Evolutionary conservation across 179 eudicot genomes (phyloP), one percentile per base, ranked within the genome.

Genomic region (Gypsophila paniculata): DNA sequence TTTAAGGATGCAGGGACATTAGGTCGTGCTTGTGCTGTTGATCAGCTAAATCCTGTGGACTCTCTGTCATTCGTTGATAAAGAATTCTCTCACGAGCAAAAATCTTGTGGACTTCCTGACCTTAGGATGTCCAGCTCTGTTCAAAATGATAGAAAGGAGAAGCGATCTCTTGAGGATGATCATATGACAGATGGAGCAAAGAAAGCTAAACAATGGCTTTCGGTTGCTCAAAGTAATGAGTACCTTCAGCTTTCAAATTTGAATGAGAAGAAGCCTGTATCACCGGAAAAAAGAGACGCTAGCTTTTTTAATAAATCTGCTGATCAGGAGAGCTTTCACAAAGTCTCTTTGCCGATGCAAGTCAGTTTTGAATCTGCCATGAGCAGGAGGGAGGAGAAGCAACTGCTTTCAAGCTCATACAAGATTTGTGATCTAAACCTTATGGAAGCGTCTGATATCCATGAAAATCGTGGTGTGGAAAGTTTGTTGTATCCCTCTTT

Each of bases 401-500:
- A 92, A 73, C 80, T 90, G 48, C 84, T 88, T 68, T 87, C 95
- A 12, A 72, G 82, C 69, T 90, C 97, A 15, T 94, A 88, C 70
- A 94, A 88, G 84, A 90, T 87, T 68, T 91, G 89, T 68, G 99
- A 94, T 83, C 96, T 91, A 73, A 94, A 94, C 80, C 88, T 88
- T 38, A 79, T 87, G 85, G 92, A 84, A 74, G 84, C 77, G 67
- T 81, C 90, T 77, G 93, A 93, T 46, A 72, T 71, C 54, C 82
- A 78, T 71, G 96, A 91, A 73, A 82, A 70, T 73, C 90, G 76
- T 74, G 85, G 79, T 65, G 71, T 77, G 61, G 74, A 83, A 1
- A 59, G 69, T 29, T 76, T 81, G 26, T 29, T 84, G 55, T 83
- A 84, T 77, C 87, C 86, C 36, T 78, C 91, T 74, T 59, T 80